Evolutionary conservation across 257 asterid genomes (phyloP).

Genomic region (Mitragyna speciosa): DNA sequence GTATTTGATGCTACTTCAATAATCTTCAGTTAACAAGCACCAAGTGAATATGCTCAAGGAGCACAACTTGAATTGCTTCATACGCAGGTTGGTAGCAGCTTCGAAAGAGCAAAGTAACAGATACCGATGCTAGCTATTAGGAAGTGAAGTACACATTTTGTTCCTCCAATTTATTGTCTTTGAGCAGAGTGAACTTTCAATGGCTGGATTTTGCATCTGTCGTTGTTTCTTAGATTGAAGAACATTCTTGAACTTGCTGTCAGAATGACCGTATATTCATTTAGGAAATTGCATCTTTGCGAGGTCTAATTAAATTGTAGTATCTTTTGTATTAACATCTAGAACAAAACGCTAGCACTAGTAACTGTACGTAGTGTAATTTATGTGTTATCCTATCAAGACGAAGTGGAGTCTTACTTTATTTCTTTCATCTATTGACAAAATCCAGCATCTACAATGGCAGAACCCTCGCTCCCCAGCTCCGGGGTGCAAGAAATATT

Average conservation of each 20-base stretch:
- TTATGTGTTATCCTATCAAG: background rate
- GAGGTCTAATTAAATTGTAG: slow-evolving; percentile 4
- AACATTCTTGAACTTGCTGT: slow-evolving; percentile 24
- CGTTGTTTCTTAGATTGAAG: slow-evolving; percentile 11
- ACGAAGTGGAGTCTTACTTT: background rate
- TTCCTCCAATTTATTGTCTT: slow-evolving; percentile 24
- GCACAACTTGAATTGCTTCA: slow-evolving; percentile 80
- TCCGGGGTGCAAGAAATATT: background rate
- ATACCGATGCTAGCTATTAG: background rate
- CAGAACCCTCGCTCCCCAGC: background rate
- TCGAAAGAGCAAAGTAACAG: slow-evolving; percentile 48
- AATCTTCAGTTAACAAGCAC: slow-evolving; percentile 63
- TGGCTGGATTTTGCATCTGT: slow-evolving; percentile 13
- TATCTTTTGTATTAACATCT: slow-evolving; percentile 11
- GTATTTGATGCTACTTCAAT: slow-evolving; percentile 56
- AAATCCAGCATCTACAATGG: background rate
- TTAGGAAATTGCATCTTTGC: slow-evolving; percentile 17
- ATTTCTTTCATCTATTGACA: background rate
- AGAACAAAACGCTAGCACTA: background rate
- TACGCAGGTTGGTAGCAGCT: slow-evolving; percentile 69
- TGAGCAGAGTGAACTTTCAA: slow-evolving; percentile 15
- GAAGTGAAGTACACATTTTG: slow-evolving; percentile 16
- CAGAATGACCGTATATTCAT: background rate
- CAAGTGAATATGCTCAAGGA: slow-evolving; percentile 58
- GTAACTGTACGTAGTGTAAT: background rate